Evolutionary conservation across 495 filamentous ascomycete genomes (phyloP).

Genomic region (Podospora sp.): DNA sequence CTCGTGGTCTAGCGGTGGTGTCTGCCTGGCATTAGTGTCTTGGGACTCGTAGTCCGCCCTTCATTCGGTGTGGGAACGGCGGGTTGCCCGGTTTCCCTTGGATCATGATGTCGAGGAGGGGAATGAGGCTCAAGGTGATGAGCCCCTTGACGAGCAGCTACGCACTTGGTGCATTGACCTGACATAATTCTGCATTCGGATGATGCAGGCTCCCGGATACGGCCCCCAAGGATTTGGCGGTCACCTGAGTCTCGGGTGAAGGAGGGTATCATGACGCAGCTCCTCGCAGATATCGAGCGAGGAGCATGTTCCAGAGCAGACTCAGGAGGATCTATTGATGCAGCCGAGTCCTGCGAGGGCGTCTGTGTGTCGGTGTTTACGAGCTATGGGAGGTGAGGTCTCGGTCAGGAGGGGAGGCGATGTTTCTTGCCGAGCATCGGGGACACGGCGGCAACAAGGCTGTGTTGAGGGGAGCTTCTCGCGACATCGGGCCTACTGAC

Average conservation of each 20-base stretch:
- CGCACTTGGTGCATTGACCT: not conserved
- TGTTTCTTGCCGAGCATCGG: not conserved
- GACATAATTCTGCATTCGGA: not conserved
- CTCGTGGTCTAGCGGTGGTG: not conserved
- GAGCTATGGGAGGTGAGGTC: not conserved
- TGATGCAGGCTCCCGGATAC: not conserved
- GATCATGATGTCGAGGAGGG: not conserved
- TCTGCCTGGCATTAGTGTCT: not conserved
- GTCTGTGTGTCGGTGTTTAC: not conserved
- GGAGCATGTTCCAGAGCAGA: not conserved
- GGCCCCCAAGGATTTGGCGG: not conserved
- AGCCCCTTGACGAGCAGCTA: not conserved
- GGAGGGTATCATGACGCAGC: not conserved
- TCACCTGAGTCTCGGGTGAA: not conserved
- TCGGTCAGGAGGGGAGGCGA: not conserved
- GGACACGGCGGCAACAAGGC: not conserved
- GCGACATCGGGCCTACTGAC: not conserved
- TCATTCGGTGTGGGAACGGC: not conserved
- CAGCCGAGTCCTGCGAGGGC: not conserved
- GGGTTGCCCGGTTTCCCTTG: not conserved
- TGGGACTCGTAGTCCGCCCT: no score
- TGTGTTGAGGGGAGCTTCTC: not conserved
- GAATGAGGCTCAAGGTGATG: not conserved
- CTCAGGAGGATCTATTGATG: not conserved
- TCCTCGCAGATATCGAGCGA: not conserved